These are phyloP conservation scores for Phytophthora tentaculata DNA, from an alignment of 352 stramenopile species.

Conservation along the genomic window DNA sequence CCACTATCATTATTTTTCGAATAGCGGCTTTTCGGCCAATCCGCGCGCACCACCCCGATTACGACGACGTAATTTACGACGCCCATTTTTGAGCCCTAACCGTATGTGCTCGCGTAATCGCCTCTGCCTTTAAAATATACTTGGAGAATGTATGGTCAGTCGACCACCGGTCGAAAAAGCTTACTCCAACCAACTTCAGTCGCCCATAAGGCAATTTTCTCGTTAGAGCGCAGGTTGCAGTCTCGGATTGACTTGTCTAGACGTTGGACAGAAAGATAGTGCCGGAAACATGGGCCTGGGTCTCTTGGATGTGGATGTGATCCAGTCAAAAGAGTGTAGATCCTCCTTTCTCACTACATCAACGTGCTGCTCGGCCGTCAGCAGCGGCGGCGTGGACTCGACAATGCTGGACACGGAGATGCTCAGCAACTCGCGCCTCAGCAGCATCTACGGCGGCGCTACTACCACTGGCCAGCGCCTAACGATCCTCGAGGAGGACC, in stretches of 20 bases:
- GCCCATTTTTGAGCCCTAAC: constrained; percentile 4
- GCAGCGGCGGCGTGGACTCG: constrained; percentile 37
- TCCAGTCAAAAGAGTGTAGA: constrained; percentile 42
- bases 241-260: constrained; percentile 3
- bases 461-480: constrained; percentile 28
- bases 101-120: constrained; percentile 26
- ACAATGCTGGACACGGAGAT: constrained; percentile 46
- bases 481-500: constrained; percentile 42
- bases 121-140: constrained; percentile 1
- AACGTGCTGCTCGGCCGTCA: constrained; percentile 53
- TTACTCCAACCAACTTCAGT: constrained; percentile 21
- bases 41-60: constrained; percentile 7
- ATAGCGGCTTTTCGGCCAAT: constrained; percentile 16
- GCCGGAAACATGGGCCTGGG: constrained; percentile 21
- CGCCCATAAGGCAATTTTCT: constrained; percentile 31
- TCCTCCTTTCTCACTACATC: constrained; percentile 57
- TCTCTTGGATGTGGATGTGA: constrained; percentile 22
- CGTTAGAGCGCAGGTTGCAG: constrained; percentile 12
- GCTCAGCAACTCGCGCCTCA: constrained; percentile 42
- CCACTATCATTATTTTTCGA: constrained; percentile 14
- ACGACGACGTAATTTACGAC: constrained; percentile 22
- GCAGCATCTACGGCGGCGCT: constrained; percentile 40
- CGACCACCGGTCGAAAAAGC: constrained; percentile 7
- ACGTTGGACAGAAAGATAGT: constrained; percentile 6
- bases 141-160: constrained; percentile 20